A percentile compares a stretch with the other conserved stretches of the same genome.
These are phyloP conservation scores for Tephrocybe rancida DNA, from an alignment of 768 basidiomycete species.

Conservation along the genomic window DNA sequence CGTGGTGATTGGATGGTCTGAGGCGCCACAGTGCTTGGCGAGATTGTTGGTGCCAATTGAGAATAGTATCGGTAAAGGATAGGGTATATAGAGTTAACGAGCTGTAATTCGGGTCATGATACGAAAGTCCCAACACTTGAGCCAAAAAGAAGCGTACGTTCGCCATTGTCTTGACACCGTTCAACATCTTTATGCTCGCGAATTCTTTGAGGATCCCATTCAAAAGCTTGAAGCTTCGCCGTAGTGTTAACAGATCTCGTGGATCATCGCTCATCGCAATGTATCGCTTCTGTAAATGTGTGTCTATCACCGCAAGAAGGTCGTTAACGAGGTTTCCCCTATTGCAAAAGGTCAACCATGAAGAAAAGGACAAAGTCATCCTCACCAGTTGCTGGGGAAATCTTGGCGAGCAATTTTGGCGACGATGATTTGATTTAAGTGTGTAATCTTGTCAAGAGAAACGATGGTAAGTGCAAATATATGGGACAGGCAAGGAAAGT, in stretches of 20 bases:
- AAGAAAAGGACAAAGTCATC: neutral
- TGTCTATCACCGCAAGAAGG: constrained; percentile 58
- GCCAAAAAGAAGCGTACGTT: constrained; percentile 41
- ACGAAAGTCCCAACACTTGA: neutral
- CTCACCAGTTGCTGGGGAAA: constrained; percentile 73
- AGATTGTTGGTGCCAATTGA: constrained; percentile 46
- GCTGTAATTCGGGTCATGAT: constrained; percentile 25
- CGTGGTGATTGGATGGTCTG: constrained; percentile 45
- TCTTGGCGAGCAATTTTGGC: constrained; percentile 80
- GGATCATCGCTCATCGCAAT: constrained; percentile 41
- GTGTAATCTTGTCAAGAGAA: constrained; percentile 59
- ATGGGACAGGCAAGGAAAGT: constrained; percentile 1
- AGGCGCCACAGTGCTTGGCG: constrained; percentile 35
- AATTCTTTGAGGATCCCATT: constrained; percentile 74
- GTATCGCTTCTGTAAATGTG: constrained; percentile 52
- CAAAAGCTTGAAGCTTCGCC: constrained; percentile 63
- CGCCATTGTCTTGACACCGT: constrained; percentile 67
- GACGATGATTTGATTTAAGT: constrained; percentile 75
- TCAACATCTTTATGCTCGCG: constrained; percentile 66
- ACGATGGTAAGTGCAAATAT: constrained; percentile 5
- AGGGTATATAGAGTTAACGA: constrained; percentile 54
- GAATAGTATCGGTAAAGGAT: constrained; percentile 67
- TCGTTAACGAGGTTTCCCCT: constrained; percentile 65
- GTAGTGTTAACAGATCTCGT: constrained; percentile 50
- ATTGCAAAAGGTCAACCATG: constrained; percentile 1